Evolutionary conservation across 306 rosid species (phyloP), one percentile per base, ranked within the genome.

Genomic region (Medicago lupulina): DNA sequence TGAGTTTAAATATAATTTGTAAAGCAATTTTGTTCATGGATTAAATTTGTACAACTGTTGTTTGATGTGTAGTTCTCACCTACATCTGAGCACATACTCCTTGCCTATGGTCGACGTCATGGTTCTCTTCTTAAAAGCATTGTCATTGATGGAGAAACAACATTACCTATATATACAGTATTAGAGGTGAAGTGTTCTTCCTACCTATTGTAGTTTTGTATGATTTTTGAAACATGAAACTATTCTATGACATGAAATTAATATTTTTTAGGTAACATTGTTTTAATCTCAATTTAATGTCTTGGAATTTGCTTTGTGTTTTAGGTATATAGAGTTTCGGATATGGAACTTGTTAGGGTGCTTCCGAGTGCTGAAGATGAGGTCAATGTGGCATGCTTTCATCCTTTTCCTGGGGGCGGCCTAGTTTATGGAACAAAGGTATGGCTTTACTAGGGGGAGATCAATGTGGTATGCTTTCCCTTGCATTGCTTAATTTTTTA

Each of bases 331-430:
- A 90, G 96, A 82, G 98, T 92, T 71, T 96, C 98, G 9, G 93
- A 96, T 85, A 92, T 92, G 99, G 97, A 96, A 78, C 98, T 96
- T 78, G 99, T 92, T 77, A 88, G 93, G 82, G 96, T 92, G 74
- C 99, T 96, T 79, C 98, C 99, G 36, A 92, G 99, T 86, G 90
- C 96, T 5, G 99, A 96, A 81, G 99, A 96, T 76, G 99, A 92
- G 88, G 99, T 96, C 77, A 96, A 96, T 53, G 98, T 96, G 36
- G 99, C 99, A 57, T 92, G 98, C 76, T 96, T 96, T 83, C 99
- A 96, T 81, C 99, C 99, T 77, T 89, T 87, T 60, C 92, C 93
- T 8, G 99, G 99, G 73, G 98, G 97, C 49, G 99, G 99, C n/a
- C 87, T 96, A 65, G 99, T 92, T 76, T 96, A 96, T 74, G 99